Evolutionary conservation across 2,329 filamentous ascomycete species (phyloP).

Genomic region (Claviceps sorghi): DNA sequence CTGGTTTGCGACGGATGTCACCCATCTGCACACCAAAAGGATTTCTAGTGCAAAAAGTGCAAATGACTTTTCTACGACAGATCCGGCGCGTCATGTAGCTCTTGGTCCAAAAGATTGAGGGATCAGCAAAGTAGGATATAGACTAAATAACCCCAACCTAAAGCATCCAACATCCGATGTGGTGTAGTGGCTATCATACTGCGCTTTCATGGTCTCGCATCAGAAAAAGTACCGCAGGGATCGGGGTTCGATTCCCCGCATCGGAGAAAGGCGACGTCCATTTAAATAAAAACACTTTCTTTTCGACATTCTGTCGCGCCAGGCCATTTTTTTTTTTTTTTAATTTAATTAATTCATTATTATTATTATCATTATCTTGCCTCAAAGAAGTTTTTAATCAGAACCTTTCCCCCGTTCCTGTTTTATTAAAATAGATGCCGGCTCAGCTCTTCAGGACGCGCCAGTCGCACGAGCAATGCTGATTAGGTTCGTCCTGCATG

Average conservation of each 20-base stretch:
- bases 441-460: too few species aligned
- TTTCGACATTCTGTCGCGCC: too few species aligned
- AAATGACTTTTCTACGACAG: neutral
- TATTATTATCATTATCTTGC: too few species aligned
- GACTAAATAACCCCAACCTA: rapidly evolving
- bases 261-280: too few species aligned
- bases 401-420: neutral
- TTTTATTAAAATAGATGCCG: neutral
- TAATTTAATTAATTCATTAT: neutral
- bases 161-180: slow-evolving; percentile 4
- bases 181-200: slow-evolving; percentile 9
- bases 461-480: too few species aligned
- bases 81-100: neutral
- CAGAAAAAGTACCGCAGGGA: slow-evolving; percentile 4
- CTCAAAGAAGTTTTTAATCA: rapidly evolving
- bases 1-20: neutral
- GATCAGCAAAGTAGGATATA: too few species aligned
- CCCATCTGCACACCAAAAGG: neutral
- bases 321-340: too few species aligned
- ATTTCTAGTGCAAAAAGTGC: neutral
- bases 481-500: too few species aligned
- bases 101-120: too few species aligned
- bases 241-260: slow-evolving; percentile 9
- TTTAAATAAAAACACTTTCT: too few species aligned
- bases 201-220: slow-evolving; percentile 3